These are phyloP conservation scores for Cladorrhinum sp. DNA, from an alignment of 2,329 filamentous ascomycete genomes.

Conservation along the genomic window DNA sequence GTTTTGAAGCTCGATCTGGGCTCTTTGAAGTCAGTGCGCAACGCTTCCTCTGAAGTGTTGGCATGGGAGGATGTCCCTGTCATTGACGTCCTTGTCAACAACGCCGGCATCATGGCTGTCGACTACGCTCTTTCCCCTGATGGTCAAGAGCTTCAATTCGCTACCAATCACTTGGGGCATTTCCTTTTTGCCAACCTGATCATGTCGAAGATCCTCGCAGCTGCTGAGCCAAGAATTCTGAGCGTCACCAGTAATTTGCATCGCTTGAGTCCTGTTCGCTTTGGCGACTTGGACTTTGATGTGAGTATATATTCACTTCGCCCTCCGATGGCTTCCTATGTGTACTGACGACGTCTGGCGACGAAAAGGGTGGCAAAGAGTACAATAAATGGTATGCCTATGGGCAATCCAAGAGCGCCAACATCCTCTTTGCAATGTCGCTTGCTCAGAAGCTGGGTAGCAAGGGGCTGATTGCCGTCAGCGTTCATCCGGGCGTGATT, in stretches of 20 bases:
- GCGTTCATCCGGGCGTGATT: conserved; percentile 24
- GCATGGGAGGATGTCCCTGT: conserved; percentile 33
- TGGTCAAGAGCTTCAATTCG: conserved; percentile 44
- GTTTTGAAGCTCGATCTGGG: conserved; percentile 39
- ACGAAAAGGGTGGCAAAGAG: conserved; percentile 24
- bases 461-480: conserved; percentile 17
- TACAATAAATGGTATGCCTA: conserved; percentile 26
- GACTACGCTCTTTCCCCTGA: conserved; percentile 36
- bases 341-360: neutral
- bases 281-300: conserved; percentile 33
- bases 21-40: conserved; percentile 39
- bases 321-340: neutral
- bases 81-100: conserved; percentile 44
- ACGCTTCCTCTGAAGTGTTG: conserved; percentile 35
- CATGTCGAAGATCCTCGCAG: conserved; percentile 40
- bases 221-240: conserved; percentile 35
- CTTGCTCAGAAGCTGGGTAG: conserved; percentile 22
- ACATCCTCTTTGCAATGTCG: conserved; percentile 28
- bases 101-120: conserved; percentile 42
- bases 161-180: conserved; percentile 44
- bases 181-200: conserved; percentile 46
- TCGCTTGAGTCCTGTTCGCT: conserved; percentile 34
- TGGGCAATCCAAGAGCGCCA: conserved; percentile 32
- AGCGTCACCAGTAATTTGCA: conserved; percentile 39
- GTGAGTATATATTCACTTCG: neutral